Base-by-base conservation (phyloP, 2,329 filamentous ascomycete genomes). In the Chrysosporium keratinophilum region DNA sequence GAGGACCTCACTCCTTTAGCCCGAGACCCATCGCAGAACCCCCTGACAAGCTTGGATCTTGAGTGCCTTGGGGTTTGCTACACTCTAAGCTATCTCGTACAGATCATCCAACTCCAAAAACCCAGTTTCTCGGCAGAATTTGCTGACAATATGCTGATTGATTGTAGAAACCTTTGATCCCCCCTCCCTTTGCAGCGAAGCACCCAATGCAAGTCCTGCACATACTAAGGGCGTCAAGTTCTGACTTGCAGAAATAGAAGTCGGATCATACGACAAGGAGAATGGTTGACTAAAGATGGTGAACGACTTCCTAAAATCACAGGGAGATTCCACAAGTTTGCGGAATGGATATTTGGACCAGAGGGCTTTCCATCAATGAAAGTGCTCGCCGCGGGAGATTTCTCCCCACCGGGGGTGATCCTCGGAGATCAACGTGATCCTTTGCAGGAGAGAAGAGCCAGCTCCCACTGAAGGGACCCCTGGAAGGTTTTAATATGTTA, bases 331-430 rank as follows among this genome's bases (percentile, higher is more conserved):
- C 41, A 42, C 20, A 9, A 41, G 9, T 48, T 54, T 42, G 51
- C 51, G 20, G 43, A 54, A 54, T 54, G 51, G 51, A 46, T 48
- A 28, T 54, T 54, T 15, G 28, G 50, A 46, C 41, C 11, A 5
- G 34, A 47, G 19, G 43, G 51, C 15, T 54, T 47, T 41, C 43
- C 43, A 48, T 54, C 51, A 4, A 31, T 54, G 17, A 35, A 48
- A 48, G 19, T 54, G 12, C 43, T 54, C 28, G 51, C 51, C 31
- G 42, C 33, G 23, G 51, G 51, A 7, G 51, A 54, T 28, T 54
- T 54, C 31, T 48, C 51, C 33, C 20, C 10, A 34, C 14, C 11
- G 14, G 46, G 39, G 31, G 51, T 48, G 31, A 41, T 54, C 11
- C 44, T 54, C 14, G n/a, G n/a, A n/a, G n/a, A n/a, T n/a, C n/a